These are phyloP conservation scores for Abrus pulchellus DNA, from an alignment of 306 rosid species.

Conservation along the genomic window DNA sequence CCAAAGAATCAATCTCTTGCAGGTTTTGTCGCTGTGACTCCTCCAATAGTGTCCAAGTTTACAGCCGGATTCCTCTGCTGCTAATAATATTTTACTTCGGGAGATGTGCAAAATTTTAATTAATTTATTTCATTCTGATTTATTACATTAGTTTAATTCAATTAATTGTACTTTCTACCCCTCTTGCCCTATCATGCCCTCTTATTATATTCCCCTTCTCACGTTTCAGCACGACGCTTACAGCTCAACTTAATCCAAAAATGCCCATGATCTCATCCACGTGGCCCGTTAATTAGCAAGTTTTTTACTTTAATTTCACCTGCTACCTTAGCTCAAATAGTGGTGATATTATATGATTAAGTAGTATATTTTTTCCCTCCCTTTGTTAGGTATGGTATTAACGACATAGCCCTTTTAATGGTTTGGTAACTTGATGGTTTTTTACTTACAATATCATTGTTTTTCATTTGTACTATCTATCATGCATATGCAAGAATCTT, in stretches of 20 bases:
- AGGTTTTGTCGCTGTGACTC: slow-evolving; percentile 65
- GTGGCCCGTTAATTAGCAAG: slow-evolving; percentile 46
- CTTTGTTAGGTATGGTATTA: slow-evolving; percentile 12
- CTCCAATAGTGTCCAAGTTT: slow-evolving; percentile 68
- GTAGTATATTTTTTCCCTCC: no score
- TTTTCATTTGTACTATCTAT: not conserved
- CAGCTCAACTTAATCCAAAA: slow-evolving; percentile 72
- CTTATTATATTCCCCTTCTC: slow-evolving; percentile 70
- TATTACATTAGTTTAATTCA: slow-evolving; percentile 48
- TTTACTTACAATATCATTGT: not conserved
- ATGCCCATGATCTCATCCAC: slow-evolving; percentile 66
- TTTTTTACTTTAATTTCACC: slow-evolving; percentile 60
- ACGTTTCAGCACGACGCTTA: slow-evolving; percentile 92
- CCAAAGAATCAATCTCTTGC: slow-evolving; percentile 64
- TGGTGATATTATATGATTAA: not conserved
- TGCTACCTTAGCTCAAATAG: slow-evolving; percentile 47
- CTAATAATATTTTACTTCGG: slow-evolving; percentile 65
- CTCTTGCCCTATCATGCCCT: slow-evolving; percentile 57
- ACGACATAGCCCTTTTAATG: not conserved
- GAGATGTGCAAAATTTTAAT: slow-evolving; percentile 55
- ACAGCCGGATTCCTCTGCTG: slow-evolving; percentile 84
- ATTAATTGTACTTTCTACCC: slow-evolving; percentile 64
- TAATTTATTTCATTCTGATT: slow-evolving; percentile 46
- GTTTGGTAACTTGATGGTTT: not conserved
- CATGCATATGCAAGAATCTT: not conserved